phyloP scores from a whole-genome alignment of 495 filamentous ascomycete genomes.

The Annulohypoxylon moriforme region DNA sequence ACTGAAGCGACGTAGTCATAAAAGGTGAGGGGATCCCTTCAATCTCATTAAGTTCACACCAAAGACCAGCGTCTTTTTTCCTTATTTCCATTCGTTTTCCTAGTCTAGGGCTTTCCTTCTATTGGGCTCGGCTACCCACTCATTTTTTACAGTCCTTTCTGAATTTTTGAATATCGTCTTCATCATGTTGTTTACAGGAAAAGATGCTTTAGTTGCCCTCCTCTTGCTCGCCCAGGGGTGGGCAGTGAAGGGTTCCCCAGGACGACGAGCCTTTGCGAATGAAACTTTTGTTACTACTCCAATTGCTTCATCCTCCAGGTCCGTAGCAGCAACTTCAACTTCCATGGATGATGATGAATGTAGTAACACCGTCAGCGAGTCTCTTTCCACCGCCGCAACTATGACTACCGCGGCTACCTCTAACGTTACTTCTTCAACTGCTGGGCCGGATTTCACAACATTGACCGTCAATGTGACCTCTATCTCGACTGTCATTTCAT shows the following conservation, averaged over 20 bases:
- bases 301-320: neutral
- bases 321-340: neutral
- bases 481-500: conserved; percentile 43
- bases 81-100: conserved; percentile 27
- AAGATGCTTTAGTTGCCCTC: conserved; percentile 20
- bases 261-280: neutral
- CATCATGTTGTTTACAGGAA: conserved; percentile 36
- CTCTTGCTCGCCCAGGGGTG: conserved; percentile 21
- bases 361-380: neutral
- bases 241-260: conserved; percentile 6
- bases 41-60: neutral
- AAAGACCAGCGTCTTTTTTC: conserved; percentile 17
- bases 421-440: conserved; percentile 26
- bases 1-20: conserved; percentile 9
- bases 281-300: neutral
- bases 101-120: conserved; percentile 24
- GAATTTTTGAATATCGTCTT: conserved; percentile 11
- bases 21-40: conserved; percentile 9
- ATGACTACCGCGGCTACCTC: conserved; percentile 1
- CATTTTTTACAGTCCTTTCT: conserved; percentile 24
- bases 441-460: conserved; percentile 31
- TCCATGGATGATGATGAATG: neutral
- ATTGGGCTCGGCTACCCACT: conserved; percentile 26
- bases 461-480: conserved; percentile 42
- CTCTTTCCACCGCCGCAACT: neutral